phyloP scores from a whole-genome alignment of 2,329 filamentous ascomycete genomes.

The Fusarium irregulare region DNA sequence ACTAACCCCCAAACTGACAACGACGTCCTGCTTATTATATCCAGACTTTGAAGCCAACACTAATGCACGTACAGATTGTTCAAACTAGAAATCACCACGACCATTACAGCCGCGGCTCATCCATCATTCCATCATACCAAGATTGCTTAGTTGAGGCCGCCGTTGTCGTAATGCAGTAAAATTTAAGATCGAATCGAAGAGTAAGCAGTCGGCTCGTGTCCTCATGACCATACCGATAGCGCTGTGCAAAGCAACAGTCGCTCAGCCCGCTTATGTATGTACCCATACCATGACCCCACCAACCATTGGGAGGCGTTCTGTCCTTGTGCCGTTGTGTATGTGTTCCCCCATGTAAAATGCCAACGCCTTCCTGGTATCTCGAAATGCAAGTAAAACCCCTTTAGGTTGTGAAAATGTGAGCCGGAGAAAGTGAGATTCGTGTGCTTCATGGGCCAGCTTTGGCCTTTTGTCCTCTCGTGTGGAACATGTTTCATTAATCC shows the following conservation, averaged over 20 bases:
- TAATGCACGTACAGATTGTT: constrained; percentile 12
- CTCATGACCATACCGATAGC: constrained; percentile 37
- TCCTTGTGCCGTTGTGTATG: constrained; percentile 39
- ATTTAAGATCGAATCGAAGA: constrained; percentile 39
- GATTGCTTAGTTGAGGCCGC: constrained; percentile 13
- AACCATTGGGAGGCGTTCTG: constrained; percentile 23
- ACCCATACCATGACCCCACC: constrained; percentile 31
- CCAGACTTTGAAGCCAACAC: constrained; percentile 30
- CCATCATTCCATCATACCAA: background rate
- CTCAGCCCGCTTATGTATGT: constrained; percentile 35
- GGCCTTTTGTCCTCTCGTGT: constrained; percentile 41
- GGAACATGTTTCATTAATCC: constrained; percentile 28
- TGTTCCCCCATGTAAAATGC: constrained; percentile 42
- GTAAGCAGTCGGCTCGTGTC: constrained; percentile 33
- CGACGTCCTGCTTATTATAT: constrained; percentile 41
- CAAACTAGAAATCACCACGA: constrained; percentile 3
- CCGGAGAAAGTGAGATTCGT: constrained; percentile 46
- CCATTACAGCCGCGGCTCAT: background rate
- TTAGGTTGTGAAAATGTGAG: constrained; percentile 40
- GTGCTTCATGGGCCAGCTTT: constrained; percentile 48
- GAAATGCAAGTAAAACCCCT: constrained; percentile 49
- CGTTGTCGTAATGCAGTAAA: constrained; percentile 35
- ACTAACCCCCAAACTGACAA: constrained; percentile 31
- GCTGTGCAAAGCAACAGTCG: constrained; percentile 28
- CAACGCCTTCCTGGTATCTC: constrained; percentile 56